Conservation (phyloP, 352 stramenopile species). For the Pythium brachiatum region DNA sequence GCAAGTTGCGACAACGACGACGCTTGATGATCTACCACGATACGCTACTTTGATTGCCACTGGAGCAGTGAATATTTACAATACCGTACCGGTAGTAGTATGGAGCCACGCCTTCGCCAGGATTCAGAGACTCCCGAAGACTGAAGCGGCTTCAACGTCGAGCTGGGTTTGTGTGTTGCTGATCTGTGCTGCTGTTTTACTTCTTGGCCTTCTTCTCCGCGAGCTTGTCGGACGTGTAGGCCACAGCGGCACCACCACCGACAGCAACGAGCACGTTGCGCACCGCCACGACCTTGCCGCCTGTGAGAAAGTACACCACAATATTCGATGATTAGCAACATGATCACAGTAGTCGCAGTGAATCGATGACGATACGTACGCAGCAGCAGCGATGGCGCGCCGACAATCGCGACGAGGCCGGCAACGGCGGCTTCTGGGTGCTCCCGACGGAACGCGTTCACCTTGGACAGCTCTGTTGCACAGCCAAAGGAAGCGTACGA, state of each 20-base stretch:
- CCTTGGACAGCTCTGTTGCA: slow-evolving; percentile 58
- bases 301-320: slow-evolving; percentile 22
- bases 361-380: slow-evolving; percentile 44
- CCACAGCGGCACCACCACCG: slow-evolving; percentile 43
- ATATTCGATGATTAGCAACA: not conserved
- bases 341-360: not conserved
- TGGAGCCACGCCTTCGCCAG: no score
- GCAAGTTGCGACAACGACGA: not conserved
- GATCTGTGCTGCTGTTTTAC: slow-evolving; percentile 3
- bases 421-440: slow-evolving; percentile 62
- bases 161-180: not conserved
- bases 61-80: not conserved
- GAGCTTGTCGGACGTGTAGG: slow-evolving; percentile 66
- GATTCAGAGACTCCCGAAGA: no score
- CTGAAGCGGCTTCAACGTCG: not conserved
- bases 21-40: not conserved
- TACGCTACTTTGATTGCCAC: slow-evolving; percentile 1
- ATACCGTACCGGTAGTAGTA: not conserved
- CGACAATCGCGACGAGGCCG: slow-evolving; percentile 54
- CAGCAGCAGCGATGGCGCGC: slow-evolving; percentile 59
- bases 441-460: slow-evolving; percentile 70
- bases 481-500: not conserved
- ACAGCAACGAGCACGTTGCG: slow-evolving; percentile 70
- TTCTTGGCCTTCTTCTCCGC: slow-evolving; percentile 37
- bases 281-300: slow-evolving; percentile 57